Evolutionary conservation across 345 rosid species (phyloP), one percentile per base, ranked within the genome.

Genomic region (Dipteronia dyeriana): DNA sequence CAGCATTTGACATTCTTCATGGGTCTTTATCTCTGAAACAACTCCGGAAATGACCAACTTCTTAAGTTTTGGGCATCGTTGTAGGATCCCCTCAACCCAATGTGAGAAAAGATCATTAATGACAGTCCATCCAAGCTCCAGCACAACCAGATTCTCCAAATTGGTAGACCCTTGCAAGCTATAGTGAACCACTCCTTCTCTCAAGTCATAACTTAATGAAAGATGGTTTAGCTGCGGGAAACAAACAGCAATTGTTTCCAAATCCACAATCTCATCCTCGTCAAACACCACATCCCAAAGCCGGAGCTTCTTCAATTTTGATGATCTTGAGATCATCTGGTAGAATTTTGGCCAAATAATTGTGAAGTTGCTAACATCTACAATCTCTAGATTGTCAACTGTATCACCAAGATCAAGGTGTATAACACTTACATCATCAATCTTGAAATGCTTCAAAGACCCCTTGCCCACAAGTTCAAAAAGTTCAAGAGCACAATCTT

Each of bases 211-310:
- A 61, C 92, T 85, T 75, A 93, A 79, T 1, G 97, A 87, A 43
- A 96, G 89, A 85, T 91, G 90, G 19, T 82, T 91, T 63, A 96
- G 84, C 51, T 80, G 90, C 0, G 95, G 90, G 68, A 91, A 96
- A 79, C 87, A 87, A 65, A 76, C 85, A 4, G 93, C 95, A 63
- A 93, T 86, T 0, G 90, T 86, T 80, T 90, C 99, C 78, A 93
- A 78, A 82, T 89, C 95, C 61, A 90, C 78, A 68, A 86, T 70
- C 70, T 89, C 92, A 38, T 87, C 89, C 34, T 85, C 87, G 73
- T 90, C 94, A 73, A 89, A 93, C n/a, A 85, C 80, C 47, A 93
- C 92, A 22, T 93, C 89, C 98, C 98, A 95, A 64, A 95, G 88
- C 19, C 93, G 85, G 57, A 95, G 99, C 82, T 79, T 91, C 84